Base-by-base conservation (phyloP, 2,329 filamentous ascomycete genomes). In the Pezicula radicicola region DNA sequence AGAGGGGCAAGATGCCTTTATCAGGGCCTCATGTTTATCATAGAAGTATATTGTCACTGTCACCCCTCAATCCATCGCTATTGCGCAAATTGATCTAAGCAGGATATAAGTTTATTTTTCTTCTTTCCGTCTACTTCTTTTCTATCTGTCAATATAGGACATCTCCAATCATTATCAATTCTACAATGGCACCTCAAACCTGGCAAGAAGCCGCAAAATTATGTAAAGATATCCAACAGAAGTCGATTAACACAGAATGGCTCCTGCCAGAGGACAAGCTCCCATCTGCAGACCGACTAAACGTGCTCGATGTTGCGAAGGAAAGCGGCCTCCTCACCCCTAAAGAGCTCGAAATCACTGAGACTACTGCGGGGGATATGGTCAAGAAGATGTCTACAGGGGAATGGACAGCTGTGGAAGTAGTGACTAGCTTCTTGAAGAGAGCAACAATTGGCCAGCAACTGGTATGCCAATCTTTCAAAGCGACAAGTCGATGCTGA, bases 391-490 rank as follows among this genome's bases (percentile, higher is more conserved):
- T 69, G 37, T 54, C 53, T 13, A 57, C 55, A 2, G 61, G 66
- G 10, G 61, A 35, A 61, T 78, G 74, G 70, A 77, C 69, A 10
- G 73, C 79, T 51, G 72, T 74, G 51, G 68, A 78, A 46, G 75
- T 80, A 7, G 72, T 72, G 1, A 65, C 57, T 46, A 75, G 75
- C 0, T 80, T 80, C 55, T 78, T 75, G 57, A 79, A 80, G 60
- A 67, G 74, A 37, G 76, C 77, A 6, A 71, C 75, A 1, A 72
- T 75, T 25, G 77, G 75, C 3, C 77, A 80, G 55, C 77, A 80
- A 62, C 56, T 81, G 59, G 75, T 50, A 42, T 21, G 51, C 37
- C 7, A n/a, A 18, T 19, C 13, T 12, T 25, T 19, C 16, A 19
- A 6, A 16, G 18, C 9, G 19, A n/a, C 16, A 15, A 42, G 16